These are phyloP conservation scores for Mitragyna speciosa DNA, from an alignment of 257 asterid species.

Conservation along the genomic window DNA sequence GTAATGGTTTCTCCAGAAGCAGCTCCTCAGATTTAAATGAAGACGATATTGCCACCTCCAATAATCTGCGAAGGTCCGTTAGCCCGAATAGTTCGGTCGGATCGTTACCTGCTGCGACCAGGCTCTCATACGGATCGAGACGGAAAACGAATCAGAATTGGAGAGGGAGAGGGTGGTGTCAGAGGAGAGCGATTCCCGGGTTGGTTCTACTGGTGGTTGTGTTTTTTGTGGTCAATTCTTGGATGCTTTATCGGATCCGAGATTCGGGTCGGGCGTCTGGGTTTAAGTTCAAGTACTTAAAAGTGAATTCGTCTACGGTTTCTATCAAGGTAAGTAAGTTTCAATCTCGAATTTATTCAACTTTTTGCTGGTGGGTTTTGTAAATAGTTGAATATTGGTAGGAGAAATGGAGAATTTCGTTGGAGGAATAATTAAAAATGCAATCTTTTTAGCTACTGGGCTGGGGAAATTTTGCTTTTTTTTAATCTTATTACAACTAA, in stretches of 20 bases:
- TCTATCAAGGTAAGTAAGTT: conserved; percentile 62
- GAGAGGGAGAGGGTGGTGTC: conserved; percentile 51
- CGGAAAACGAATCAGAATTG: conserved; percentile 1
- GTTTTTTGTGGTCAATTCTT: conserved; percentile 61
- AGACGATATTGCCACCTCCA: neutral
- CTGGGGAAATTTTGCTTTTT: neutral
- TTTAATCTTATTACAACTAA: too few species aligned
- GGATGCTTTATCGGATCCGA: conserved; percentile 82
- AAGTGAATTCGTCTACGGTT: conserved; percentile 52
- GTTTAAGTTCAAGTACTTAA: conserved; percentile 53
- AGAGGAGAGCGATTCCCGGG: conserved; percentile 35
- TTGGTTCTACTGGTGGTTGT: conserved; percentile 41
- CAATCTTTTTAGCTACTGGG: neutral
- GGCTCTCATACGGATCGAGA: conserved; percentile 24
- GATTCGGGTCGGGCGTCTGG: conserved; percentile 42
- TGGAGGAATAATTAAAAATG: neutral
- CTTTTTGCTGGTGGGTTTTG: neutral
- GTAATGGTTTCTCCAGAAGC: neutral
- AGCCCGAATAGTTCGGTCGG: conserved; percentile 32
- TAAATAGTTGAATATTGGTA: neutral
- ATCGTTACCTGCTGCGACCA: conserved; percentile 34
- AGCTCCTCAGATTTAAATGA: neutral
- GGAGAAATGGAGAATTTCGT: neutral
- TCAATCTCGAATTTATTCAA: conserved; percentile 4
- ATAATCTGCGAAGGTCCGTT: neutral